These are phyloP conservation scores for Eimeria tenella DNA, from an alignment of 169 alveolate species.

Conservation along the genomic window DNA sequence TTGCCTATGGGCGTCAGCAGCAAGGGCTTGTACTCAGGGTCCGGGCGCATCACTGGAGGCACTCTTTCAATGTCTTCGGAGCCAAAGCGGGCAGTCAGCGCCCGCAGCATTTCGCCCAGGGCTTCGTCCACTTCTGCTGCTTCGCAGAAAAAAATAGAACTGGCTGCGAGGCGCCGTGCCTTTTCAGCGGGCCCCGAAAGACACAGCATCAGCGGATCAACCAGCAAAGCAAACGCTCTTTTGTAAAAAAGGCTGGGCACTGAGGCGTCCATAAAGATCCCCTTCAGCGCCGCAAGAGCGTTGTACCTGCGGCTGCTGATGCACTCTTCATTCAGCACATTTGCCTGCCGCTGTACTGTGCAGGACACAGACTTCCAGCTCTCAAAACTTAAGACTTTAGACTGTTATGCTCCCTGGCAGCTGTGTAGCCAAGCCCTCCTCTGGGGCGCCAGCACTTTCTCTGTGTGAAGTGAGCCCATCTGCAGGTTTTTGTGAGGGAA, in stretches of 20 bases:
- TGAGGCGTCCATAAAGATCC: conserved; percentile 9
- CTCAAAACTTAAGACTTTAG: neutral
- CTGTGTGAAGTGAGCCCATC: neutral
- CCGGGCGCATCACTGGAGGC: conserved; percentile 78
- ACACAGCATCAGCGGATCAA: conserved; percentile 46
- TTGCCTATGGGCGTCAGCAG: conserved; percentile 76
- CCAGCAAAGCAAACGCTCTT: conserved; percentile 13
- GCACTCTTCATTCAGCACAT: conserved; percentile 52
- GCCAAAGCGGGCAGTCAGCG: conserved; percentile 64
- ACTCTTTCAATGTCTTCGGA: conserved; percentile 78
- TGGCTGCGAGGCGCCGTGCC: conserved; percentile 44
- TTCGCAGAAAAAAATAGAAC: neutral
- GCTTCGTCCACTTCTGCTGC: conserved; percentile 11
- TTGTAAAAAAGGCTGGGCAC: conserved; percentile 39
- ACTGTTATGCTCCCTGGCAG: neutral
- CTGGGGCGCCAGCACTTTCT: neutral
- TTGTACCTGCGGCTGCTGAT: neutral
- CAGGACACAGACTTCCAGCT: conserved; percentile 31
- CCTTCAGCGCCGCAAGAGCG: conserved; percentile 25
- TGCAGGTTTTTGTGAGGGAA: neutral
- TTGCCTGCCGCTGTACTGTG: conserved; percentile 54
- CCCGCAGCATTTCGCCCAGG: conserved; percentile 47
- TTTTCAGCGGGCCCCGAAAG: conserved; percentile 57
- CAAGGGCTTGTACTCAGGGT: conserved; percentile 75
- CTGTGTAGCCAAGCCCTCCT: neutral